These are phyloP conservation scores for Helianthus tuberosus DNA, from an alignment of 129 eudicot species.

Conservation along the genomic window DNA sequence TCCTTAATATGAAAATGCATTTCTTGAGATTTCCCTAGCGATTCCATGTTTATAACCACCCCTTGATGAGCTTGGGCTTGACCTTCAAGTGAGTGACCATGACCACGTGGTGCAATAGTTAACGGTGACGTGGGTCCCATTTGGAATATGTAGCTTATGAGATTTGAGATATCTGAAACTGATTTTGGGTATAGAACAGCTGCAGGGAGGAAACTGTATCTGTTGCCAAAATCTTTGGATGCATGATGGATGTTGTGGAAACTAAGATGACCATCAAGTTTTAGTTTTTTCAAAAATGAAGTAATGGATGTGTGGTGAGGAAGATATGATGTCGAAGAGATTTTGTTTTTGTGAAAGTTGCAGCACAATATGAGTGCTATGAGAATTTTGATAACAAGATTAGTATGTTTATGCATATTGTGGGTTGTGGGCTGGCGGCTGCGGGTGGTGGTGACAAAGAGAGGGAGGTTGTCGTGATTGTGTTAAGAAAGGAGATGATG, in stretches of 20 bases:
- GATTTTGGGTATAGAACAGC: constrained; percentile 85
- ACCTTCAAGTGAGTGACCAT: constrained; percentile 90
- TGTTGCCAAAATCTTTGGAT: constrained; percentile 88
- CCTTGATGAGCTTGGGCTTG: constrained; percentile 87
- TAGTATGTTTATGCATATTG: constrained; percentile 39
- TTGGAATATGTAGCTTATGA: constrained; percentile 50
- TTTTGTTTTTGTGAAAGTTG: constrained; percentile 36
- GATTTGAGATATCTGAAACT: constrained; percentile 65
- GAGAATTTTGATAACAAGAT: constrained; percentile 43
- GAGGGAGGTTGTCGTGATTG: constrained; percentile 17
- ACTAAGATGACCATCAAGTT: constrained; percentile 52
- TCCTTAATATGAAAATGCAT: constrained; percentile 58
- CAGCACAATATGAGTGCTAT: constrained; percentile 46
- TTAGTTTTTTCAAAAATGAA: constrained; percentile 30
- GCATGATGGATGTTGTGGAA: constrained; percentile 56
- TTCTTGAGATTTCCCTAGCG: constrained; percentile 44
- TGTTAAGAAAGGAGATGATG: constrained; percentile 28
- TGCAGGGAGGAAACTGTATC: constrained; percentile 60
- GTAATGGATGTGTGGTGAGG: constrained; percentile 36
- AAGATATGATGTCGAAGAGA: constrained; percentile 40
- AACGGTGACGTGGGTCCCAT: constrained; percentile 66
- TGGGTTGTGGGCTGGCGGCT: not conserved
- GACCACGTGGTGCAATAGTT: constrained; percentile 84
- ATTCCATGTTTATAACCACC: constrained; percentile 72
- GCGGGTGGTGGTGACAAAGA: constrained; percentile 17